Base-by-base conservation (phyloP, 768 basidiomycete species). In the Tricholoma terreum region DNA sequence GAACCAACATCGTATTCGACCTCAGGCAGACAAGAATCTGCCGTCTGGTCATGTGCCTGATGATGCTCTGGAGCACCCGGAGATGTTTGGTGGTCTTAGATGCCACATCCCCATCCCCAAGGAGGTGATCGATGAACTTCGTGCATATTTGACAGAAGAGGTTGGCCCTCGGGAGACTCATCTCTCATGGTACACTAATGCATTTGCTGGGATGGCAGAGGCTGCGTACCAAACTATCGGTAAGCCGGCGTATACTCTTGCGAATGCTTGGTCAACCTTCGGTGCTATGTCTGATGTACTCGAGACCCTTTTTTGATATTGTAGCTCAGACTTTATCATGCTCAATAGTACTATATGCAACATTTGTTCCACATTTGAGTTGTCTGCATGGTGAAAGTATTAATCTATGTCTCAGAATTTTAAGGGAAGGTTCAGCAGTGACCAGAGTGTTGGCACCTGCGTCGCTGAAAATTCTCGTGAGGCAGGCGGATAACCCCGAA, bases 31-130 rank as follows among this genome's bases (percentile, higher is more conserved):
- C 1, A 70, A 71, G 53, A 21, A 35, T 9, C 64, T 72, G 65
- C 69, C 69, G 5, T 73, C 71, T 17, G 68, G 67, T 10, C 68
- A 67, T 59, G 59, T 69, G 11, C 69, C 69, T 5, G 34, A 22
- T 34, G 63, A 66, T 55, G 66, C 62, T 12, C 33, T 60, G n/a
- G 43, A 55, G 11, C 58, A 67, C 54, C 68, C 66, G 1, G 27
- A 58, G 17, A 31, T 58, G 10, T 58, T 50, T 35, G 60, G 63
- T 6, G 58, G 63, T 2, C 34, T 58, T 15, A 52, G 53, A 19
- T 66, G 63, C 52, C 50, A 56, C 5, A 59, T 67, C 9, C 22
- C 27, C 11, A 49, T 67, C 12, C 60, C 60, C 2, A 36, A 55
- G 19, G 57, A 59, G 10, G 59, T 38, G 27, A 54, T 59, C 50